Percentiles rank a stretch among this genome's conserved stretches.
Conservation (phyloP, 192 early-diverging fungal genomes). For the Gonapodya prolifera region DNA sequence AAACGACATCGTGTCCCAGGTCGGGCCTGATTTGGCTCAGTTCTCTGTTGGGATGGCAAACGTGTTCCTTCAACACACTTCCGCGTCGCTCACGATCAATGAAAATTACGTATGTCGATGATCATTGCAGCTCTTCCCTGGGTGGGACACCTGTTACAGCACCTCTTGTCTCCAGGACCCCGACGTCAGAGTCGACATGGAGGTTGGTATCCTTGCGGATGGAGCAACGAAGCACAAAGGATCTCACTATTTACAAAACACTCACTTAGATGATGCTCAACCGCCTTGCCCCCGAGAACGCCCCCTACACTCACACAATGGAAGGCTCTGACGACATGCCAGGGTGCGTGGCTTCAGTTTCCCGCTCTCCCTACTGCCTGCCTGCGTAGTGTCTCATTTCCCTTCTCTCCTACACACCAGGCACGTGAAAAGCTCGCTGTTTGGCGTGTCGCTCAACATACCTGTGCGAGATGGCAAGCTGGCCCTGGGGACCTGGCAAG, state of each 20-base stretch:
- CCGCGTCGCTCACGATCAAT: constrained; percentile 76
- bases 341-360: not conserved
- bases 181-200: constrained; percentile 68
- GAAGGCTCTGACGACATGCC: constrained; percentile 86
- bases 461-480: constrained; percentile 69
- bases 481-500: constrained; percentile 77
- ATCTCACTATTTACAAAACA: not conserved
- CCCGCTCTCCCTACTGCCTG: not conserved
- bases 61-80: constrained; percentile 82
- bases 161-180: no score
- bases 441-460: constrained; percentile 75
- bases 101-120: constrained; percentile 63
- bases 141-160: no score
- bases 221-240: no score
- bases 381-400: constrained; percentile 2
- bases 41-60: constrained; percentile 72
- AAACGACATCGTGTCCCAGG: constrained; percentile 43
- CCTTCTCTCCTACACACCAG: constrained; percentile 36
- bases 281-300: constrained; percentile 64
- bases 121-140: constrained; percentile 7
- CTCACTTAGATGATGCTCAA: constrained; percentile 57
- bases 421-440: constrained; percentile 69
- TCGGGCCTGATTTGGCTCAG: constrained; percentile 43
- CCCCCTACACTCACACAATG: constrained; percentile 65
- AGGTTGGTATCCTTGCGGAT: no score